These are phyloP conservation scores for Fraxinus greggii DNA, from an alignment of 305 asterid species.

Conservation along the genomic window DNA sequence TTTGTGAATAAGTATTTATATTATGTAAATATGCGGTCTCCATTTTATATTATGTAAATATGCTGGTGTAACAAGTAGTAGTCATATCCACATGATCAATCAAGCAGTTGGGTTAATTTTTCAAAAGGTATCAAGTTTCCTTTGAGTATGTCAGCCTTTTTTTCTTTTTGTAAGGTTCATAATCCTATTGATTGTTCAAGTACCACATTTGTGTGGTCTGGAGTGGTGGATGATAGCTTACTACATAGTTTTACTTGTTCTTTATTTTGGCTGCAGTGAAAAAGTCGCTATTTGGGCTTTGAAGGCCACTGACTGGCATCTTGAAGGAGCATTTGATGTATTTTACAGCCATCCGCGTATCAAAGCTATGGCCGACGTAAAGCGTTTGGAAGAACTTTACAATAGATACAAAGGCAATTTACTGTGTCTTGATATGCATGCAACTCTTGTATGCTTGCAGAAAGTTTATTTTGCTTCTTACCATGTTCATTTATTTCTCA, in stretches of 20 bases:
- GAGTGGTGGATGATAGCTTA: background rate
- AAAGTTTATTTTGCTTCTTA: background rate
- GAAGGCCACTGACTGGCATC: slow-evolving; percentile 45
- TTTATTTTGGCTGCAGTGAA: slow-evolving; percentile 34
- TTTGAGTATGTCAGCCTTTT: background rate
- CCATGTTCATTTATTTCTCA: background rate
- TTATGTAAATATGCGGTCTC: background rate
- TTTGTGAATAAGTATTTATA: background rate
- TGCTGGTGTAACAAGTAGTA: background rate
- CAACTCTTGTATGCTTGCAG: background rate
- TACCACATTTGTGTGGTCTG: background rate
- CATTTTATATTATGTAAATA: background rate
- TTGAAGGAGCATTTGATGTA: slow-evolving; percentile 49
- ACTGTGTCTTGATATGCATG: slow-evolving; percentile 10
- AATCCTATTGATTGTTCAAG: background rate
- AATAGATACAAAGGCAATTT: slow-evolving; percentile 45
- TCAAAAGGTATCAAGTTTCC: background rate
- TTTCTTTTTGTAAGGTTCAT: background rate
- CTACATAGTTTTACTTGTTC: background rate
- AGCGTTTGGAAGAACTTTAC: slow-evolving; percentile 45
- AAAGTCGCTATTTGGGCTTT: slow-evolving; percentile 40
- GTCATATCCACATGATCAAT: background rate
- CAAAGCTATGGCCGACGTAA: slow-evolving; percentile 38
- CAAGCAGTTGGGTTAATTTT: background rate
- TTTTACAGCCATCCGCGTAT: slow-evolving; percentile 47